Base-by-base conservation (phyloP, 192 early-diverging fungal species). In the Coemansia asiatica region DNA sequence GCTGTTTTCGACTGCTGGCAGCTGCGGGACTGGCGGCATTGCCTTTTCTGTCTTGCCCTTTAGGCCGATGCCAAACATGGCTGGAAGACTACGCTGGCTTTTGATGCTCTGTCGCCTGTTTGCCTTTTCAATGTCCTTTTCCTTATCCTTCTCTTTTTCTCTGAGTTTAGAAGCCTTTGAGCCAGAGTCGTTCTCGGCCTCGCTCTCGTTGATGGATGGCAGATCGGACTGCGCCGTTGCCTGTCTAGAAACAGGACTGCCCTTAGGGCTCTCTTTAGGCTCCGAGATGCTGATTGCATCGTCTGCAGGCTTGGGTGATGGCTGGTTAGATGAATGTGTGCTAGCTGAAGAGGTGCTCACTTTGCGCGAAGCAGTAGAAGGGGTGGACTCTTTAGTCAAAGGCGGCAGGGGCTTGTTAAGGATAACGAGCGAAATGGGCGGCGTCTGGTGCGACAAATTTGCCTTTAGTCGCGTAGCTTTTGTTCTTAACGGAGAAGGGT, bases 51-150 rank as follows among this genome's bases (percentile, higher is more conserved):
- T 27, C 56, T 67, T 72, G 3, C 69, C n/a, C 53, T 74, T 74
- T 18, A 63, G 48, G 13, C 78, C 78, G 50, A 79, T 69, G 22
- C 71, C 71, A 72, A 81, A 75, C 72, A 81, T 81, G 8, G 78
- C 78, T 8, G 78, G 78, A 12, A 81, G 66, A 47, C 78, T 81
- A 29, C 78, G 78, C 56, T 81, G 78, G 49, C 62, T 81, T 31
- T 81, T 81, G 69, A 81, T 68, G 51, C 78, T 81, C 69, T 81
- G 78, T 33, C 78, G 69, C 63, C 78, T 69, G 36, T 22, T 69
- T 23, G 68, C 63, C 66, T 71, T 75, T 54, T 69, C 78, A 15
- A 50, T 23, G 46, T 72, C 67, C 66, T 71, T 74, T 3, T 72
- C 67, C 66, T 68, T 74, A 4, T 46, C 53, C 48, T 75, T 71